A percentile compares a stretch with the other conserved stretches of the same genome.
phyloP scores from a whole-genome alignment of 2,329 filamentous ascomycete species.

The Graphium sp. region DNA sequence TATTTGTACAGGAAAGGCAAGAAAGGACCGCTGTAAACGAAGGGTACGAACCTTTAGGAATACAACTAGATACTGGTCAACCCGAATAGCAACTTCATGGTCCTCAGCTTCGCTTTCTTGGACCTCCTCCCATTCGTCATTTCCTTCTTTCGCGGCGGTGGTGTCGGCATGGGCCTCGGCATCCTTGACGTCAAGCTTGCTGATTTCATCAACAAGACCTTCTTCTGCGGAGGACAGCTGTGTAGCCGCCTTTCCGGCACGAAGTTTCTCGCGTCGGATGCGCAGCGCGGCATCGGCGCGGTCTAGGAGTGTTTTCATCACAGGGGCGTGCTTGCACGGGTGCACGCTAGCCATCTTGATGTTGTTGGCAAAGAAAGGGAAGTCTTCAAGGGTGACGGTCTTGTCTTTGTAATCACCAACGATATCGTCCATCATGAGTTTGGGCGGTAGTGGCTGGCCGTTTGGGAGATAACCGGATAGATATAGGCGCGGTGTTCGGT shows the following conservation, averaged over 20 bases:
- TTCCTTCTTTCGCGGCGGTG: conserved; percentile 25
- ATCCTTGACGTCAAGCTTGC: conserved; percentile 40
- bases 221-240: conserved; percentile 40
- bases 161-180: conserved; percentile 31
- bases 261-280: conserved; percentile 68
- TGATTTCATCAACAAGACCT: conserved; percentile 72
- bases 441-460: conserved; percentile 66
- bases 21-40: background rate
- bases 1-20: conserved; percentile 2
- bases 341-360: conserved; percentile 96
- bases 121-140: conserved; percentile 50
- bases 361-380: conserved; percentile 79
- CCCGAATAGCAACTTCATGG: conserved; percentile 59
- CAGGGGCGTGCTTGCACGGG: conserved; percentile 89
- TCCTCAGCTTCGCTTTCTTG: conserved; percentile 46
- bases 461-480: conserved; percentile 74
- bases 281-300: conserved; percentile 88
- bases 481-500: conserved; percentile 88
- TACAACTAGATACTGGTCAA: conserved; percentile 79
- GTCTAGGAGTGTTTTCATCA: conserved; percentile 96
- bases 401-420: conserved; percentile 96
- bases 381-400: conserved; percentile 94
- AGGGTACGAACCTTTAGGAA: conserved; percentile 59
- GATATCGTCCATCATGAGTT: conserved; percentile 91
- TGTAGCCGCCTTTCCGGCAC: conserved; percentile 30